phyloP scores from a whole-genome alignment of 176 grass and related monocot species.

The Oropetium thomaeum region DNA sequence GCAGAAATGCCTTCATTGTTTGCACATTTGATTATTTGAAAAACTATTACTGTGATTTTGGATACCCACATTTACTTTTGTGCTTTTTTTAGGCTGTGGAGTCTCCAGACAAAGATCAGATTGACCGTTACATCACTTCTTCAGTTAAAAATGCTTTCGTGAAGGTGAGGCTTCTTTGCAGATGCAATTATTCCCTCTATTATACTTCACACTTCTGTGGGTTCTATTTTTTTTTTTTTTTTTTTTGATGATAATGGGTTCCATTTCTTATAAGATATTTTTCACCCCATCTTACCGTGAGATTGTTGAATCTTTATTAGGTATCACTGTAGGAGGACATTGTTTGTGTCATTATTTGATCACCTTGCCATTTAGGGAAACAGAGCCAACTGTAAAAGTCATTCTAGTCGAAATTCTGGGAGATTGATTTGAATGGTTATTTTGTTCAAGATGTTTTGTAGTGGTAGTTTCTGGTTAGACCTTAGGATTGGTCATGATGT shows the following conservation, averaged over 20 bases:
- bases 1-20: not conserved
- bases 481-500: not conserved
- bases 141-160: slow-evolving; percentile 89
- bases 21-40: slow-evolving; percentile 21
- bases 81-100: slow-evolving; percentile 56
- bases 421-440: slow-evolving; percentile 4
- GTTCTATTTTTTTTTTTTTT: not conserved
- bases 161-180: slow-evolving; percentile 59
- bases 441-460: slow-evolving; percentile 16
- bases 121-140: slow-evolving; percentile 86
- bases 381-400: not conserved
- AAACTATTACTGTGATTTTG: slow-evolving; percentile 29
- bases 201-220: slow-evolving; percentile 19
- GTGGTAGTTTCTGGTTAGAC: not conserved
- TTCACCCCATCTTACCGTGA: slow-evolving; percentile 5
- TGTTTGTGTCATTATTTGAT: slow-evolving; percentile 24
- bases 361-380: slow-evolving; percentile 7
- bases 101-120: slow-evolving; percentile 74
- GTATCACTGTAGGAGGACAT: not conserved
- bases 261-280: not conserved
- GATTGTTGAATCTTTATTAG: slow-evolving; percentile 20
- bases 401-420: not conserved
- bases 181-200: slow-evolving; percentile 32
- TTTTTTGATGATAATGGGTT: too few relatives aligned
- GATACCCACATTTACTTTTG: slow-evolving; percentile 27